A percentile compares a stretch with the other conserved stretches of the same genome.
Conservation (phyloP, 805 yeast species). For the Saccharomycopsis olivae region DNA sequence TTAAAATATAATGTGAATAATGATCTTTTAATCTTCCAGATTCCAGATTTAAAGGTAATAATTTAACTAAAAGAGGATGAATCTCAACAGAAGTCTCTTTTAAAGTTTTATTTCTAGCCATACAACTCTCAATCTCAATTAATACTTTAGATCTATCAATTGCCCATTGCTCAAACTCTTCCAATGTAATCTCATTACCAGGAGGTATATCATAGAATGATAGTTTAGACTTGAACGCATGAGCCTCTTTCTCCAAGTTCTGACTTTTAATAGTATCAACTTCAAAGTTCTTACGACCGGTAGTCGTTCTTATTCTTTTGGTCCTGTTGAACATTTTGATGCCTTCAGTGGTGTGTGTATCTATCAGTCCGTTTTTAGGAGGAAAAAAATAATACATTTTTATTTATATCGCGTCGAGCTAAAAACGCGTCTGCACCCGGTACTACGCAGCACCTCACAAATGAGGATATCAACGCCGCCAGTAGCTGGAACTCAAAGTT, state of each 20-base stretch:
- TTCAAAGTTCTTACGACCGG: constrained; percentile 59
- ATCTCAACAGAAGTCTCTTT: constrained; percentile 58
- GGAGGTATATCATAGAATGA: constrained; percentile 76
- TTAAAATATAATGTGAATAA: constrained; percentile 78
- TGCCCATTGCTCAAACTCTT: constrained; percentile 93
- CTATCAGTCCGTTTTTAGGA: too few relatives aligned
- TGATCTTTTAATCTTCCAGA: constrained; percentile 66
- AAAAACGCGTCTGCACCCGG: too few relatives aligned
- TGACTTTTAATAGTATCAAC: constrained; percentile 24
- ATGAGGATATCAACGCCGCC: too few relatives aligned
- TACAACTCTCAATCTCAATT: constrained; percentile 71
- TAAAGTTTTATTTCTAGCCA: constrained; percentile 49
- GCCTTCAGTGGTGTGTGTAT: too few relatives aligned
- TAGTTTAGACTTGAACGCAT: constrained; percentile 47
- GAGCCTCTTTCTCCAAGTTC: constrained; percentile 22
- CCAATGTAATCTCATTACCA: constrained; percentile 74
- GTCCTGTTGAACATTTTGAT: constrained; percentile 16
- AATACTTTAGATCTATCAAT: constrained; percentile 78
- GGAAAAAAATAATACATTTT: too few relatives aligned
- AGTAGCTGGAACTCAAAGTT: too few relatives aligned
- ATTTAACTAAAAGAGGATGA: constrained; percentile 53
- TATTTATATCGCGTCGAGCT: too few relatives aligned
- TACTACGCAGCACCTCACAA: too few relatives aligned
- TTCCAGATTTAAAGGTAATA: constrained; percentile 47
- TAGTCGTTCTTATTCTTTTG: constrained; percentile 42